phyloP scores from a whole-genome alignment of 306 rosid genomes.

The Amphicarpaea edgeworthii region DNA sequence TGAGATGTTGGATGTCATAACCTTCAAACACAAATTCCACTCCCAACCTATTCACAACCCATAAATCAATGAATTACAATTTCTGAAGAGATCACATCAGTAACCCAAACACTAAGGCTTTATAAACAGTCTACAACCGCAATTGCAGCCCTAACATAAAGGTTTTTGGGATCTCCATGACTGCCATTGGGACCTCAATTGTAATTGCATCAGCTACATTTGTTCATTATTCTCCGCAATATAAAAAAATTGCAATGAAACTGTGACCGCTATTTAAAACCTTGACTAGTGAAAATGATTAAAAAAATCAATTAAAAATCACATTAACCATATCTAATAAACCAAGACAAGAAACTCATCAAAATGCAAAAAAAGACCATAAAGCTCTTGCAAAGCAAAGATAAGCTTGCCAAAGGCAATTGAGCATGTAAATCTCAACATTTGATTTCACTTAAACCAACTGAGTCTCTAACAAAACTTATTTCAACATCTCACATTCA shows the following conservation, averaged over 20 bases:
- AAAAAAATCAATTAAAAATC: neutral
- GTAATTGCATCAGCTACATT: neutral
- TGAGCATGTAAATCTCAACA: neutral
- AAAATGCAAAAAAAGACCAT: neutral
- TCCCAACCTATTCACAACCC: slow-evolving; percentile 4
- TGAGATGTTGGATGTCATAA: neutral
- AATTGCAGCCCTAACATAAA: neutral
- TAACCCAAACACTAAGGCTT: neutral
- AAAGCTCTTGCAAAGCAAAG: too few species aligned
- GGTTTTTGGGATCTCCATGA: neutral
- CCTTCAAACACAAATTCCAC: slow-evolving; percentile 30
- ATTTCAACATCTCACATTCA: slow-evolving; percentile 45
- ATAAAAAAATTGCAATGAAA: neutral
- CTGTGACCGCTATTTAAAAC: neutral
- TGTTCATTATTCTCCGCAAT: neutral
- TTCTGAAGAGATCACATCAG: neutral
- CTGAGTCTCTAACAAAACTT: slow-evolving; percentile 24
- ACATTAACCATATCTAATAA: neutral
- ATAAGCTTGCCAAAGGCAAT: too few species aligned
- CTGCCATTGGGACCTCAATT: neutral
- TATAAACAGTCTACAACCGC: neutral
- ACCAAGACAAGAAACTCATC: slow-evolving; percentile 5
- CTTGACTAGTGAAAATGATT: neutral
- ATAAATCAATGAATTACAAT: neutral
- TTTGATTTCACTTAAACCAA: neutral